phyloP scores from a whole-genome alignment of 73 alveolate species.

The Uronychia setigera region DNA sequence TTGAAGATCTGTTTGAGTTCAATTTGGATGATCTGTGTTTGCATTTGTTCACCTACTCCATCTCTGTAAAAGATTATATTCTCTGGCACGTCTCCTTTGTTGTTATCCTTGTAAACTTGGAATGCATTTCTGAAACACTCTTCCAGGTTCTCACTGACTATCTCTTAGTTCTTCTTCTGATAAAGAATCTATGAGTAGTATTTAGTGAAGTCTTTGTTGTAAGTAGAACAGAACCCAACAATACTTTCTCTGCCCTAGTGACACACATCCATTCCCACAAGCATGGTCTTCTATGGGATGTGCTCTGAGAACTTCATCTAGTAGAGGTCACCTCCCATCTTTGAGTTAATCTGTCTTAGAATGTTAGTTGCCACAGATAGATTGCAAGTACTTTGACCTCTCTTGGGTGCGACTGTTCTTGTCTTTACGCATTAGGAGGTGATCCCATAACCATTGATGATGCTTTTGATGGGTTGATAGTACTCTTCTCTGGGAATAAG shows the following conservation, averaged over 20 bases:
- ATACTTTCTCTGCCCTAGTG: constrained; percentile 39
- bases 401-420: constrained; percentile 29
- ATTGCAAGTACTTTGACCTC: constrained; percentile 11
- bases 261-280: constrained; percentile 72
- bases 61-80: constrained; percentile 80
- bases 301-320: constrained; percentile 18
- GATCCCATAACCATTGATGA: constrained; percentile 36
- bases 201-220: constrained; percentile 46
- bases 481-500: constrained; percentile 23
- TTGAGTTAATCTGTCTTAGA: constrained; percentile 47
- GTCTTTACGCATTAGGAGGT: constrained; percentile 40
- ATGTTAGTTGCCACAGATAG: constrained; percentile 45
- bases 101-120: constrained; percentile 27
- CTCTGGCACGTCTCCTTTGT: constrained; percentile 65
- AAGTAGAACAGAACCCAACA: constrained; percentile 72
- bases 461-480: constrained; percentile 51
- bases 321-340: constrained; percentile 54
- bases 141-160: constrained; percentile 32
- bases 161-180: constrained; percentile 52
- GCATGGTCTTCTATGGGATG: constrained; percentile 49
- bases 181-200: constrained; percentile 49
- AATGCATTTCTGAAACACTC: constrained; percentile 31
- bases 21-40: constrained; percentile 53
- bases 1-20: constrained; percentile 69
- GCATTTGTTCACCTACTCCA: constrained; percentile 81